Evolutionary conservation across 2,329 filamentous ascomycete genomes (phyloP).

Genomic region (Beauveria medogensis): DNA sequence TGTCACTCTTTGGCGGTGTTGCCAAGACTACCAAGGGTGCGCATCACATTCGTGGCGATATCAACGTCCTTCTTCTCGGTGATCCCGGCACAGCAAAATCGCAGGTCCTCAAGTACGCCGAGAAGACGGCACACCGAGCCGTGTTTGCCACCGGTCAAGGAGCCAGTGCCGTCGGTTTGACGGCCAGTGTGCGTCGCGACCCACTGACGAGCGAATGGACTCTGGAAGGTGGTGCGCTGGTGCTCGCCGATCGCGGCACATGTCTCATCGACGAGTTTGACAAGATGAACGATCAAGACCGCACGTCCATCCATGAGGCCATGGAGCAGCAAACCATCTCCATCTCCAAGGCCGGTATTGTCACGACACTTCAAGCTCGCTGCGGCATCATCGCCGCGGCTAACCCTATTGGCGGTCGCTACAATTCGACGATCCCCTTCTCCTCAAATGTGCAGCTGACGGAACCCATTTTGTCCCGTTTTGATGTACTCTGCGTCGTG

Average conservation of each 20-base stretch:
- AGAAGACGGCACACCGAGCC: constrained; percentile 92
- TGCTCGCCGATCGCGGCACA: constrained; percentile 88
- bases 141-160: constrained; percentile 98
- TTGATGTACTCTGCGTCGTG: constrained; percentile 94
- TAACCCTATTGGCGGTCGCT: constrained; percentile 91
- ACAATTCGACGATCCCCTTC: constrained; percentile 94
- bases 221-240: constrained; percentile 87
- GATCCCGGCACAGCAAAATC: constrained; percentile 98
- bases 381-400: constrained; percentile 95
- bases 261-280: constrained; percentile 98
- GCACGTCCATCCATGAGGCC: constrained; percentile 96
- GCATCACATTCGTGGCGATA: constrained; percentile 89
- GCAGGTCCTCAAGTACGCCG: constrained; percentile 92
- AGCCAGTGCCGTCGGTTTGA: constrained; percentile 94
- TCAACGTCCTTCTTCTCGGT: constrained; percentile 92
- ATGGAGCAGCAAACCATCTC: constrained; percentile 99
- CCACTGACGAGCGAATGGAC: constrained; percentile 97
- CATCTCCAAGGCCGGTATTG: constrained; percentile 96
- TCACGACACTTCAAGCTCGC: constrained; percentile 90
- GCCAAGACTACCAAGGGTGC: constrained; percentile 83
- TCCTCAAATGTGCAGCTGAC: constrained; percentile 94
- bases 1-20: constrained; percentile 92
- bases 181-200: constrained; percentile 89
- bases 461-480: constrained; percentile 94
- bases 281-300: constrained; percentile 99